Conservation (phyloP, 2,329 filamentous ascomycete species). For the Pleomassaria siparia region DNA sequence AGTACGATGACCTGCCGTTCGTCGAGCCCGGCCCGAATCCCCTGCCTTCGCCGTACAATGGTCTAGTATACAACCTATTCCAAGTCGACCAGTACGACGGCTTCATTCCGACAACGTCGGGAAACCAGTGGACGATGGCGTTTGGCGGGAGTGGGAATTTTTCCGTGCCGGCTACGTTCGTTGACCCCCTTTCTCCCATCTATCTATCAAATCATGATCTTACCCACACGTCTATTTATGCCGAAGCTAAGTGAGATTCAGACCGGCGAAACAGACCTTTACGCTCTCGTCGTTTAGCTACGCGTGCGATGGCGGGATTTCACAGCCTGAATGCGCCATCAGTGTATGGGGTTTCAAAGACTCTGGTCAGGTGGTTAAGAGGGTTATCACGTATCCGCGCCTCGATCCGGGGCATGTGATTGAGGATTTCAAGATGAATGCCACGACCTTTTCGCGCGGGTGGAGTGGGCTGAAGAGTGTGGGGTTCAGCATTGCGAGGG, state of each 20-base stretch:
- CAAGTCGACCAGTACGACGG: conserved; percentile 23
- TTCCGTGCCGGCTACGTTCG: conserved; percentile 16
- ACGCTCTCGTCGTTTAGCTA: conserved; percentile 20
- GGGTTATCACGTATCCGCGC: conserved; percentile 17
- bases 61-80: conserved; percentile 19
- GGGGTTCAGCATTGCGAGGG: conserved; percentile 23
- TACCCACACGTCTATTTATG: too few relatives aligned
- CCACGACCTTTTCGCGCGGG: conserved; percentile 14
- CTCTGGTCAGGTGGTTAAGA: conserved; percentile 12
- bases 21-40: conserved; percentile 13
- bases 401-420: conserved; percentile 19
- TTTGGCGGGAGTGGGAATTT: conserved; percentile 24
- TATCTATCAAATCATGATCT: neutral
- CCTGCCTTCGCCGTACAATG: conserved; percentile 19
- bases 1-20: conserved; percentile 21
- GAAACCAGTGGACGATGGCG: conserved; percentile 21
- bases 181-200: neutral
- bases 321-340: conserved; percentile 24
- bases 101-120: conserved; percentile 21
- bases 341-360: conserved; percentile 21
- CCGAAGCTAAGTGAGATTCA: too few relatives aligned
- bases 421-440: conserved; percentile 23
- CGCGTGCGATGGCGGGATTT: conserved; percentile 19
- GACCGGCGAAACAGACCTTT: conserved; percentile 14
- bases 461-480: conserved; percentile 22